These are phyloP conservation scores for Sordariomycetes sp. DNA, from an alignment of 2,329 filamentous ascomycete species.

Conservation along the genomic window DNA sequence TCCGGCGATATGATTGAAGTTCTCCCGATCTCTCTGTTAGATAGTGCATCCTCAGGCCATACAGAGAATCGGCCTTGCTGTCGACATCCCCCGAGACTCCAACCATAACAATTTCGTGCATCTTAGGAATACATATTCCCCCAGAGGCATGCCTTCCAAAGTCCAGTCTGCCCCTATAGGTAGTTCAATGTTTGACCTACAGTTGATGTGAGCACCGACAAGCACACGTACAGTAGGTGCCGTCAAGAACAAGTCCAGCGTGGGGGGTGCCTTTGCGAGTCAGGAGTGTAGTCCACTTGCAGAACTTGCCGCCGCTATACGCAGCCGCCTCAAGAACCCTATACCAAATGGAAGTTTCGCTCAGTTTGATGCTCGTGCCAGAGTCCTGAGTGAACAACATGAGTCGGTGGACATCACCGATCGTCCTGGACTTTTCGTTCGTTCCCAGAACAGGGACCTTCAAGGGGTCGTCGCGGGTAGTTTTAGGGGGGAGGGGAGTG, in stretches of 20 bases:
- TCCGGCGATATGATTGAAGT: conserved; percentile 16
- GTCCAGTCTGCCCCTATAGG: conserved; percentile 6
- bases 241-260: conserved; percentile 27
- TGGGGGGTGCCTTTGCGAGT: conserved; percentile 18
- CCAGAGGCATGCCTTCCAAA: conserved; percentile 17
- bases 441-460: conserved; percentile 19
- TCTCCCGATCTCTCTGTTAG: conserved; percentile 8
- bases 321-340: conserved; percentile 9
- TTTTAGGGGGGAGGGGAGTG: conserved; percentile 18
- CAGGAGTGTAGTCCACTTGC: conserved; percentile 18
- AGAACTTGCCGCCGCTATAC: background rate
- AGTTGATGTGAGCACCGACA: conserved; percentile 26
- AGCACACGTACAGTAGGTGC: conserved; percentile 30
- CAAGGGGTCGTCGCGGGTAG: conserved; percentile 14
- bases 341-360: conserved; percentile 18
- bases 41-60: conserved; percentile 12
- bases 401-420: conserved; percentile 18
- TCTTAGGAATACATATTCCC: conserved; percentile 12
- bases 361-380: conserved; percentile 20
- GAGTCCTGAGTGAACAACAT: conserved; percentile 21
- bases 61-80: background rate
- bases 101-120: conserved; percentile 15
- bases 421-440: conserved; percentile 22
- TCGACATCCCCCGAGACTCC: conserved; percentile 12
- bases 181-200: conserved; percentile 18